Percentiles rank a stretch among this genome's conserved stretches.
Conservation (phyloP, 345 rosid species). For the Populus euphratica region DNA sequence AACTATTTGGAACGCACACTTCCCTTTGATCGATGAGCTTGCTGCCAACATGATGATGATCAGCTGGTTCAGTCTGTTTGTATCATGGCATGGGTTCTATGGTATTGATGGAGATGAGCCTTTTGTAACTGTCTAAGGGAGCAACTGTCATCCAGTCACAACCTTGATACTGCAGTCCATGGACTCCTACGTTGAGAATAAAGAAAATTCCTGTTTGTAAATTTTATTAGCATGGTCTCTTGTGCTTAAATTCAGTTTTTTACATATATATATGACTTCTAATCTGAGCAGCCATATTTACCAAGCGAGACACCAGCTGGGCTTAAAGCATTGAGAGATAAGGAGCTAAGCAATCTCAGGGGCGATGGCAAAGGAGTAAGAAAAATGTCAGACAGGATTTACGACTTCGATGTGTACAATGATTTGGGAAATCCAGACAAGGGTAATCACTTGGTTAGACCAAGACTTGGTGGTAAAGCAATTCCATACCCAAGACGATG, state of each 20-base stretch:
- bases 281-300: conserved; percentile 70
- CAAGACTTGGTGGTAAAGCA: conserved; percentile 61
- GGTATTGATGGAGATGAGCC: background rate
- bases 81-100: too few species aligned
- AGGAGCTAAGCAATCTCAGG: conserved; percentile 60
- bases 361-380: conserved; percentile 71
- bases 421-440: conserved; percentile 93
- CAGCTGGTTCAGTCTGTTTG: background rate
- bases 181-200: background rate
- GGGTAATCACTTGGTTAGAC: conserved; percentile 55
- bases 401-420: conserved; percentile 80
- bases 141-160: background rate
- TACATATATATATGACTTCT: background rate
- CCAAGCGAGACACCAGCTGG: conserved; percentile 81
- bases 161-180: background rate
- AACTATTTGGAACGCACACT: background rate
- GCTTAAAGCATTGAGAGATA: conserved; percentile 58
- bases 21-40: background rate
- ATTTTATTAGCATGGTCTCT: background rate
- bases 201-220: background rate
- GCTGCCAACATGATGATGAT: background rate
- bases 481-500: conserved; percentile 89
- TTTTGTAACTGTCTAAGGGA: background rate
- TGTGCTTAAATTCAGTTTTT: too few species aligned
- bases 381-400: conserved; percentile 73